Evolutionary conservation across 176 grass and related monocot genomes (phyloP).

Genomic region (Elaeis guineensis): DNA sequence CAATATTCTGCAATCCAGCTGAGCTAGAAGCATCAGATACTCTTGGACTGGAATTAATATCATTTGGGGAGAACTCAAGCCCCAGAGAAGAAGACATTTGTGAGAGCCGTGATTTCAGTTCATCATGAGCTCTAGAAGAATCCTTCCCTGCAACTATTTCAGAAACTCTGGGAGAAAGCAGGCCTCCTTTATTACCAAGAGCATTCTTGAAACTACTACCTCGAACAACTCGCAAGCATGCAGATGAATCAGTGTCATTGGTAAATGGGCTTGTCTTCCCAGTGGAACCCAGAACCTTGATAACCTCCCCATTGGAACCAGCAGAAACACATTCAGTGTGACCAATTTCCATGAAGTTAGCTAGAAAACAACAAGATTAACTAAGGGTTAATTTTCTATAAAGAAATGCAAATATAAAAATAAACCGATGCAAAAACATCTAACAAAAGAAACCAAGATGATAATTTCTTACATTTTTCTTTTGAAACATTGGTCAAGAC

Average conservation of each 20-base stretch:
- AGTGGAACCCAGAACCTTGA: no score
- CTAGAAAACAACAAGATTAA: no score
- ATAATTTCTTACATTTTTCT: no score
- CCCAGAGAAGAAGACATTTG: conserved; percentile 36
- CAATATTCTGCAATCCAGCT: conserved; percentile 32
- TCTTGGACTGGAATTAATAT: conserved; percentile 21
- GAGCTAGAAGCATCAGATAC: conserved; percentile 10
- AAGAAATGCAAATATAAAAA: no score
- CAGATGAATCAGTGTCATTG: not conserved
- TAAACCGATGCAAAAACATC: no score
- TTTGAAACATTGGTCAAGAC: no score
- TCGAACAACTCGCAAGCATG: not conserved
- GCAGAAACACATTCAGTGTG: no score
- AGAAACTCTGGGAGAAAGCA: conserved; percentile 13
- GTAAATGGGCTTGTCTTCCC: no score
- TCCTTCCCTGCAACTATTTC: conserved; percentile 33
- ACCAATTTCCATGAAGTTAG: no score
- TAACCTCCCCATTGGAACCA: no score
- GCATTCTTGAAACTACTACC: conserved; percentile 21
- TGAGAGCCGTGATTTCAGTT: conserved; percentile 57
- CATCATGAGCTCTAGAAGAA: conserved; percentile 43
- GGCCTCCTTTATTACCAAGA: conserved; percentile 16
- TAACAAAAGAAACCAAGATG: no score
- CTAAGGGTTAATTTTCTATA: no score
- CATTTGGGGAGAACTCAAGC: conserved; percentile 22